phyloP scores from a whole-genome alignment of 805 yeast genomes.

The Candida golubevii region DNA sequence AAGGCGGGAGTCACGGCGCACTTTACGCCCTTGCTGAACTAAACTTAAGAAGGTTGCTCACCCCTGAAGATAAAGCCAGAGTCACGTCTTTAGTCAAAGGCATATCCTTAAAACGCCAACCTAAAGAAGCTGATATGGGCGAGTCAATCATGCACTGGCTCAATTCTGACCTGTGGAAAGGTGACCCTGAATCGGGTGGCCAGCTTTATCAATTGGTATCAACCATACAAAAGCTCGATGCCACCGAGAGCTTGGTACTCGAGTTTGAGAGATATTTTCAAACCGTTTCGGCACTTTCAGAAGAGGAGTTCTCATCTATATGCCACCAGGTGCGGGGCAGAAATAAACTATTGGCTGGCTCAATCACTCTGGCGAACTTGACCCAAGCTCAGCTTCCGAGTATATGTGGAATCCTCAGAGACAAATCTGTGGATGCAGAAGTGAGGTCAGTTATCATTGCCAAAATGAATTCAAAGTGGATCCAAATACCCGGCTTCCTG shows the following conservation, averaged over 20 bases:
- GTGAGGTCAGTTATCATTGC: constrained; percentile 23
- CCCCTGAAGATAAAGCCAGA: background rate
- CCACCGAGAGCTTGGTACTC: constrained; percentile 4
- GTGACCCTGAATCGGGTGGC: background rate
- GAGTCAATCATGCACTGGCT: constrained; percentile 12
- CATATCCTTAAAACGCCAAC: background rate
- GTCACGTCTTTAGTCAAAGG: background rate
- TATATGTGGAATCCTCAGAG: constrained; percentile 24
- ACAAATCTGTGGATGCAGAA: constrained; percentile 27
- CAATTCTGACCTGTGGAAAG: background rate
- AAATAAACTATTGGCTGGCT: constrained; percentile 33
- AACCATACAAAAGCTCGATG: constrained; percentile 6
- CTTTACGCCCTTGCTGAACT: constrained; percentile 12
- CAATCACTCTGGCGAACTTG: constrained; percentile 28
- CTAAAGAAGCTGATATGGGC: background rate
- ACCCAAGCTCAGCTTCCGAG: constrained; percentile 11
- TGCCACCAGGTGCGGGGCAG: constrained; percentile 35
- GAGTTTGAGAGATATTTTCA: constrained; percentile 17
- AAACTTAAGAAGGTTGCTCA: background rate
- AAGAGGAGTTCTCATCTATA: constrained; percentile 25
- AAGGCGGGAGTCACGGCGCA: background rate
- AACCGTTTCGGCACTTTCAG: background rate
- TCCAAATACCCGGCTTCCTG: constrained; percentile 8
- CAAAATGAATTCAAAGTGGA: constrained; percentile 17
- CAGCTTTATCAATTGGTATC: background rate